These are phyloP conservation scores for Volvox reticuliferus DNA, from an alignment of 139 green algal species.

Conservation along the genomic window DNA sequence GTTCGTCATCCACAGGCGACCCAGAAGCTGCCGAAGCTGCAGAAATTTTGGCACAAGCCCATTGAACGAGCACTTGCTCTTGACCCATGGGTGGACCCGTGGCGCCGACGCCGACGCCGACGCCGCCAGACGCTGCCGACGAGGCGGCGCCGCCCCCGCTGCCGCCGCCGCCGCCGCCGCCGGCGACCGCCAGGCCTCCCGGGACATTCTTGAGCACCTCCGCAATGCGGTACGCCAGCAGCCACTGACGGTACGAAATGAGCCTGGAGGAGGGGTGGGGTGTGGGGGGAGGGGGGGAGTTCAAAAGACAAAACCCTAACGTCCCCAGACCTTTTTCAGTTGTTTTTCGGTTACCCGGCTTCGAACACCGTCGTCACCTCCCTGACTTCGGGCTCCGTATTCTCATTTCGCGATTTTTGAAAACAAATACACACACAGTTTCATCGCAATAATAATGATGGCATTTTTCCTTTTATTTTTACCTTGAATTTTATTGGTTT, in stretches of 20 bases:
- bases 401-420: too few species aligned
- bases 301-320: not conserved
- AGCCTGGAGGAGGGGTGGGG: slow-evolving; percentile 42
- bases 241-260: slow-evolving; percentile 57
- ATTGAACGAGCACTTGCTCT: slow-evolving; percentile 79
- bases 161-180: not conserved
- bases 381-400: too few species aligned
- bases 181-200: not conserved
- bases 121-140: not conserved
- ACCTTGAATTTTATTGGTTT: too few species aligned
- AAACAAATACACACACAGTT: too few species aligned
- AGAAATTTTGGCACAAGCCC: slow-evolving; percentile 88
- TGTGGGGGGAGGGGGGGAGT: not conserved
- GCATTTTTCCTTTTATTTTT: too few species aligned
- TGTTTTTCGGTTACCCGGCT: too few species aligned
- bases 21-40: slow-evolving; percentile 27
- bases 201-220: slow-evolving; percentile 37
- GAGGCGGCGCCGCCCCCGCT: not conserved
- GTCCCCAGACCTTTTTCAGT: not conserved
- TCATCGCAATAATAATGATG: too few species aligned
- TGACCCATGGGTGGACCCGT: not conserved
- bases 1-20: slow-evolving; percentile 56
- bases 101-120: not conserved
- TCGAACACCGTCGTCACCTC: too few species aligned
- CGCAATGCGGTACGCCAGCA: slow-evolving; percentile 66